phyloP scores from a whole-genome alignment of 2,329 filamentous ascomycete species.

The Ceratocystiopsis brevicomis region DNA sequence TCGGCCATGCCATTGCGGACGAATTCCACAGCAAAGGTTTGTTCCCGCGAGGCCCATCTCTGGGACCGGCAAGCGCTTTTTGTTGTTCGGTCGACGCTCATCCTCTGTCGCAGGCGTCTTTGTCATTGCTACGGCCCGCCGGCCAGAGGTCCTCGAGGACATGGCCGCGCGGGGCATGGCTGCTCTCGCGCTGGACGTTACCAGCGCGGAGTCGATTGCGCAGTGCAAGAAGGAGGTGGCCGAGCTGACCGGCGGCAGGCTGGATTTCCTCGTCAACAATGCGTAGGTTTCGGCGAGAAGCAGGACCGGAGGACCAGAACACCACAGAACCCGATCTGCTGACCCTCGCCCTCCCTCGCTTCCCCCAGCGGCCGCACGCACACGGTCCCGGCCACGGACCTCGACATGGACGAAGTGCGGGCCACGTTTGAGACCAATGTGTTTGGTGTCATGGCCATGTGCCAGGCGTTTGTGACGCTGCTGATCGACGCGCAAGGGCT shows the following conservation, averaged over 20 bases:
- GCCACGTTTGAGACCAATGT: conserved; percentile 37
- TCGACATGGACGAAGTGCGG: conserved; percentile 32
- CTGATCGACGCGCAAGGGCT: conserved; percentile 31
- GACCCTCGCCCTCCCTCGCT: too few relatives aligned
- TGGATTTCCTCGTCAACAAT: conserved; percentile 42
- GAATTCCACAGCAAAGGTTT: conserved; percentile 34
- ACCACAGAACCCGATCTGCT: too few relatives aligned
- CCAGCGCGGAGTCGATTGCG: conserved; percentile 29
- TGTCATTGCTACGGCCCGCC: conserved; percentile 38
- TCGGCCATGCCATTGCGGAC: conserved; percentile 32
- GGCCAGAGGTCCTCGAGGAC: conserved; percentile 25
- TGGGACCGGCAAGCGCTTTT: not conserved
- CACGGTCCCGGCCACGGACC: conserved; percentile 31
- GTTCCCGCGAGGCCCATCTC: not conserved
- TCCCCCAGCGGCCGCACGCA: conserved; percentile 29
- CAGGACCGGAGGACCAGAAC: too few relatives aligned
- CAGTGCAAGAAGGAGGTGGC: conserved; percentile 27
- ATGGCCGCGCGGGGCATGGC: conserved; percentile 29
- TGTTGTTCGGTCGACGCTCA: too few relatives aligned
- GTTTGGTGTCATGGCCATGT: conserved; percentile 37
- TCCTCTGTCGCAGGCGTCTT: conserved; percentile 21
- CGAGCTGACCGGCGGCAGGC: conserved; percentile 29
- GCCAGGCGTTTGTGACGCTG: conserved; percentile 28
- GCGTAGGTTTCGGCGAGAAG: conserved; percentile 21
- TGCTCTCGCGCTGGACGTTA: conserved; percentile 33